Base-by-base conservation (phyloP, 306 rosid species). In the Carpinus viminea region DNA sequence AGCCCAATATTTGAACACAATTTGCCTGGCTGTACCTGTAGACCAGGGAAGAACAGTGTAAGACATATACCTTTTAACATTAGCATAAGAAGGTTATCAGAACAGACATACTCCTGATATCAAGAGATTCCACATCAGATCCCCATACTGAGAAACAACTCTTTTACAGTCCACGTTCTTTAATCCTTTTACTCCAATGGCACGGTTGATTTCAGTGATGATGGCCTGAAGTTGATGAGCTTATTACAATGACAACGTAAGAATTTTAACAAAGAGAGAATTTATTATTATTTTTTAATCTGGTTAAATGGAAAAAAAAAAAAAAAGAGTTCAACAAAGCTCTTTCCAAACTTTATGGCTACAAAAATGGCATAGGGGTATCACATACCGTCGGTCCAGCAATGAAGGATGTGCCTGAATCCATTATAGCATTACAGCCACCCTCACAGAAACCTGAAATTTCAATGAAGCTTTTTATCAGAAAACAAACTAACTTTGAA, bases 111-210 rank as follows among this genome's bases (percentile, higher is more conserved):
- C 78, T 70, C 78, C 70, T 57, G 78, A 74, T 9, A 74, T 26
- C 56, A 74, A 16, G 51, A 74, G 78, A 59, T 74, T 20, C 70
- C 78, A 74, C 78, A 74, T 74, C 24, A 57, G 3, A 20, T 74
- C 78, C 28, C 78, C 78, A 24, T 74, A 74, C 21, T 74, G 78
- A 24, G 78, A 74, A 38, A 74, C 54, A 41, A 74, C 78, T 74
- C 11, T 74, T 43, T 15, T 57, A 24, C 78, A 74, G 59, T 74
- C 78, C 18, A 17, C 21, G 47, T 17, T 74, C 9, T 2, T 2
- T 6, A 41, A 3, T 10, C 70, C 34, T 74, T 74, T 57, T 45
- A 53, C 78, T 74, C 78, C 70, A 43, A 74, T 45, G 16, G 38
- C 78, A 74, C 59, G 69, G 15, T 74, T 74, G 56, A 74, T 74